Conservation (phyloP, 345 rosid genomes). For the Punica granatum region DNA sequence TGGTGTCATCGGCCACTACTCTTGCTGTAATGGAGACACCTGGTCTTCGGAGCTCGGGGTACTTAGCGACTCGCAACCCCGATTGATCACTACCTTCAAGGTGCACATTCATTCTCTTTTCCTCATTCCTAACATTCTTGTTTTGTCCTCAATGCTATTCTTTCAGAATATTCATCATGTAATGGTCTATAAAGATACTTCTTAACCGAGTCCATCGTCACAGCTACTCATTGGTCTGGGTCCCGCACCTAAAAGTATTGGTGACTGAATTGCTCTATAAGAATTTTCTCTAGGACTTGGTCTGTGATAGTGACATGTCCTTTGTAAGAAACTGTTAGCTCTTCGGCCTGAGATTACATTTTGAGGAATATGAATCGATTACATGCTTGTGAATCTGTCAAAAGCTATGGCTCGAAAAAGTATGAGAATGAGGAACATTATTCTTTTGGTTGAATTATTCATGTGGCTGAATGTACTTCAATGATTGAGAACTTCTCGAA, state of each 20-base stretch:
- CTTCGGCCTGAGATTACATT: neutral
- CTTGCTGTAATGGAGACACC: conserved; percentile 88
- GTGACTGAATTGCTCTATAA: neutral
- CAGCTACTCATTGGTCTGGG: too few relatives aligned
- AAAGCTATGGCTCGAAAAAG: neutral
- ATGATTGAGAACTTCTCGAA: too few relatives aligned
- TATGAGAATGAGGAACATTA: neutral
- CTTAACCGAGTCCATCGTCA: neutral
- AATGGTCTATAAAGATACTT: neutral
- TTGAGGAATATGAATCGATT: neutral
- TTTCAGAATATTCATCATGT: neutral
- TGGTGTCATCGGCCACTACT: conserved; percentile 87
- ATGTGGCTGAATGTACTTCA: too few relatives aligned
- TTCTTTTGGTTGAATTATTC: neutral
- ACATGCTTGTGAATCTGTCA: neutral
- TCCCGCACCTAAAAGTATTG: too few relatives aligned
- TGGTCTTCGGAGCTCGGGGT: conserved; percentile 99
- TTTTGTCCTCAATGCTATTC: neutral
- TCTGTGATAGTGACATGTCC: neutral
- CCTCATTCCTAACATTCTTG: neutral
- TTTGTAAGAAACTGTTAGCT: neutral
- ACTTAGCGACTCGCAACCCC: conserved; percentile 84
- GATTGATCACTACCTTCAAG: conserved; percentile 86
- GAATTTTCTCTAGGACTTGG: neutral
- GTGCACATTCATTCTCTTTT: conserved; percentile 22